Conservation (phyloP, 2,329 filamentous ascomycete species). For the Xylaria arbuscula region DNA sequence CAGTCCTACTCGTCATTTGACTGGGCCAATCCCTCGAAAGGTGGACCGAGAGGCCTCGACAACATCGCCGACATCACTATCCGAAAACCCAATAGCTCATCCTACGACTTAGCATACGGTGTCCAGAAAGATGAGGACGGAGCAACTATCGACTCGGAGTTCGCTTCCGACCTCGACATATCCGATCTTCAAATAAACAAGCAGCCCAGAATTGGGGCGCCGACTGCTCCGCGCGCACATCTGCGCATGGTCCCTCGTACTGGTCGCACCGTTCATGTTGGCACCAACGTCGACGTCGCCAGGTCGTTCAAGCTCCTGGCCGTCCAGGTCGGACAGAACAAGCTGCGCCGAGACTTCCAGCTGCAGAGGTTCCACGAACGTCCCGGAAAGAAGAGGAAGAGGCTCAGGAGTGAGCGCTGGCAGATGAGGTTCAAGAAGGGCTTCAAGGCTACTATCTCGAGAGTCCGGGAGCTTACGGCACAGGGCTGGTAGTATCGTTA, state of each 20-base stretch:
- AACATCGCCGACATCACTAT: slow-evolving; percentile 36
- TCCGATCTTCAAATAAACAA: slow-evolving; percentile 24
- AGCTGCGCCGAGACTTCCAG: slow-evolving; percentile 64
- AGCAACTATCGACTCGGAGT: not conserved
- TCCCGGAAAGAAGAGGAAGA: slow-evolving; percentile 80
- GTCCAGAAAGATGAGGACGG: not conserved
- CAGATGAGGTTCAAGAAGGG: slow-evolving; percentile 73
- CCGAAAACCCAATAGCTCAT: slow-evolving; percentile 41
- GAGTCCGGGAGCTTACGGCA: slow-evolving; percentile 76
- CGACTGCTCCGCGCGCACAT: slow-evolving; percentile 3
- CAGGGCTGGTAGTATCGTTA: slow-evolving; percentile 75
- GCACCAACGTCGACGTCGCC: slow-evolving; percentile 58
- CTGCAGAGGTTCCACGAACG: slow-evolving; percentile 79
- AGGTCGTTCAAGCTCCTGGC: slow-evolving; percentile 58
- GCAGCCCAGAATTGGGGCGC: not conserved
- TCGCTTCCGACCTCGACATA: slow-evolving; percentile 40
- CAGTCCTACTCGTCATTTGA: slow-evolving; percentile 21
- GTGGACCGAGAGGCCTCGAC: not conserved
- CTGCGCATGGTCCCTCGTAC: slow-evolving; percentile 56
- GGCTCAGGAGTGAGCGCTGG: slow-evolving; percentile 76
- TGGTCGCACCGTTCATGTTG: slow-evolving; percentile 59
- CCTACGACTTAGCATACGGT: slow-evolving; percentile 33
- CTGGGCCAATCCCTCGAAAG: slow-evolving; percentile 35
- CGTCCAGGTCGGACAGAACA: slow-evolving; percentile 61
- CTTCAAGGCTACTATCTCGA: slow-evolving; percentile 71